Percentiles rank a stretch among this genome's conserved stretches.
Conservation (phyloP, 352 stramenopile genomes). For the Pythium vanterpoolii region DNA sequence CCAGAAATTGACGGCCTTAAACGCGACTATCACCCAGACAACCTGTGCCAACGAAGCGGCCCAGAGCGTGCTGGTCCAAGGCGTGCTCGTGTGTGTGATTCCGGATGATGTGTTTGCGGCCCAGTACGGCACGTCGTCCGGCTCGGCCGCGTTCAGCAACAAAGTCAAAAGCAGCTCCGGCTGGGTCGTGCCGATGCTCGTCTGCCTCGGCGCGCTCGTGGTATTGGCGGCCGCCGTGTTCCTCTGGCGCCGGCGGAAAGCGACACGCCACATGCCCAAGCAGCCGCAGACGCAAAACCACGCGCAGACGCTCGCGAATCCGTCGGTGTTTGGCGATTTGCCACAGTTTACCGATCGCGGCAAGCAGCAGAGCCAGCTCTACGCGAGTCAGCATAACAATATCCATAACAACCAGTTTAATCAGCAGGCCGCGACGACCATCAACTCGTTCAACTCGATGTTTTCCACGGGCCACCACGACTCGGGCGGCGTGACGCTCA, state of each 20-base stretch:
- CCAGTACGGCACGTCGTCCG: conserved; percentile 33
- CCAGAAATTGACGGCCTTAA: conserved; percentile 42
- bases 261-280: conserved; percentile 16
- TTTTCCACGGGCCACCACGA: conserved; percentile 37
- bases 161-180: conserved; percentile 24
- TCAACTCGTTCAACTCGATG: conserved; percentile 30
- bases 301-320: conserved; percentile 23
- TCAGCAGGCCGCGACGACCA: conserved; percentile 37
- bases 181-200: conserved; percentile 43
- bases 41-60: conserved; percentile 42
- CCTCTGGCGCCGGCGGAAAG: conserved; percentile 34
- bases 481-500: conserved; percentile 39
- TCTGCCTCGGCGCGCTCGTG: conserved; percentile 35
- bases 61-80: conserved; percentile 35
- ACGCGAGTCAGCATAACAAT: no score
- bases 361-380: no score
- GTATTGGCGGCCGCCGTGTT: conserved; percentile 53
- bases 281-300: neutral
- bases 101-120: conserved; percentile 52
- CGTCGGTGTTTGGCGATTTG: conserved; percentile 51
- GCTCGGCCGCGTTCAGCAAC: neutral
- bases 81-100: conserved; percentile 54
- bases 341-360: conserved; percentile 16
- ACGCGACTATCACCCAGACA: conserved; percentile 34
- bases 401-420: neutral